A percentile compares a stretch with the other conserved stretches of the same genome.
These are phyloP conservation scores for Leucocoprinus sp. DNA, from an alignment of 768 basidiomycete species.

Conservation along the genomic window DNA sequence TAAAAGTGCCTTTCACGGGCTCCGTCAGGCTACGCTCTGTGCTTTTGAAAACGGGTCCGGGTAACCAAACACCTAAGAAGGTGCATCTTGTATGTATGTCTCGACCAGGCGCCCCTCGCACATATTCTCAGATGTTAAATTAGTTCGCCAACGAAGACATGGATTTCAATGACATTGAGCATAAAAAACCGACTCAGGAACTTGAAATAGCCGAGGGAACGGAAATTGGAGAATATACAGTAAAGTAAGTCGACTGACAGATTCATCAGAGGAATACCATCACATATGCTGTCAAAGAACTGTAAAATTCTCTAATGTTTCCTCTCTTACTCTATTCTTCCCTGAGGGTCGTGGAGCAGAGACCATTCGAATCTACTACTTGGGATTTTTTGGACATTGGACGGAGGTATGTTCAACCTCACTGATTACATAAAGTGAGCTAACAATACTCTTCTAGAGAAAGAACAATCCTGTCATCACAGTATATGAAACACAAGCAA, in stretches of 20 bases:
- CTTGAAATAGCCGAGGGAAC: conserved; percentile 60
- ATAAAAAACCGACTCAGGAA: conserved; percentile 61
- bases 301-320: conserved; percentile 78
- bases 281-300: no score
- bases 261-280: neutral
- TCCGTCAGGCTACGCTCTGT: conserved; percentile 79
- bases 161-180: conserved; percentile 70
- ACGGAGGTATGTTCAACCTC: conserved; percentile 43
- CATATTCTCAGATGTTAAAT: neutral
- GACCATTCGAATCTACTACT: conserved; percentile 67
- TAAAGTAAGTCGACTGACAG: conserved; percentile 47
- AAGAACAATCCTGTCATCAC: conserved; percentile 74
- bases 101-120: neutral
- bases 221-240: conserved; percentile 78
- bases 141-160: conserved; percentile 77
- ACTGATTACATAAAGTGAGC: neutral
- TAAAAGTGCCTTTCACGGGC: conserved; percentile 82
- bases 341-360: conserved; percentile 77
- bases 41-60: conserved; percentile 78
- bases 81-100: conserved; percentile 66
- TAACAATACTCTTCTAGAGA: conserved; percentile 44
- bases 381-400: conserved; percentile 82
- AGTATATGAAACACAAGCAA: conserved; percentile 84
- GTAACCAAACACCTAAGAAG: conserved; percentile 66
- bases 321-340: conserved; percentile 76